Percentiles rank a stretch among this genome's conserved stretches.
These are phyloP conservation scores for Pseudogymnoascus sp. DNA, from an alignment of 2,329 filamentous ascomycete species.

Conservation along the genomic window DNA sequence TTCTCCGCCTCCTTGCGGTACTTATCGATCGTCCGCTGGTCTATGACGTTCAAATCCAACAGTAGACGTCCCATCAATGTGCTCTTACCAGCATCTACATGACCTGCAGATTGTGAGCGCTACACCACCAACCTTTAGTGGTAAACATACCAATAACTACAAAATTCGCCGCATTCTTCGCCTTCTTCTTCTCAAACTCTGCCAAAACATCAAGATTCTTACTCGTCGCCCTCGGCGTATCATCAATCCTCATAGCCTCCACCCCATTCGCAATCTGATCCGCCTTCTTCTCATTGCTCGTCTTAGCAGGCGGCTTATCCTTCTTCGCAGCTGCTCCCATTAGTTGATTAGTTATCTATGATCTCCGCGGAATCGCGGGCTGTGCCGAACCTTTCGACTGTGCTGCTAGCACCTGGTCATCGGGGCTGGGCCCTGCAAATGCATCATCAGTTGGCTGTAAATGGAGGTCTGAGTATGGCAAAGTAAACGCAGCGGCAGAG, in stretches of 20 bases:
- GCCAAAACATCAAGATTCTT: slow-evolving; percentile 80
- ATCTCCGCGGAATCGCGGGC: slow-evolving; percentile 24
- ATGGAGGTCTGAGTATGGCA: slow-evolving; percentile 32
- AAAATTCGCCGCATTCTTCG: slow-evolving; percentile 79
- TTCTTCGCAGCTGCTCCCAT: slow-evolving; percentile 33
- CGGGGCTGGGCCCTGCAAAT: slow-evolving; percentile 82
- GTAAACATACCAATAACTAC: slow-evolving; percentile 73
- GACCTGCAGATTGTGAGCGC: slow-evolving; percentile 47
- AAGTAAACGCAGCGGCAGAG: slow-evolving; percentile 27
- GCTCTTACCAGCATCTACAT: slow-evolving; percentile 96
- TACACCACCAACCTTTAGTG: not conserved
- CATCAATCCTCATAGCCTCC: slow-evolving; percentile 39
- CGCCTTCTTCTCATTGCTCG: slow-evolving; percentile 33
- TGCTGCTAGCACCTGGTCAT: slow-evolving; percentile 79
- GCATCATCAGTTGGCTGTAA: slow-evolving; percentile 42
- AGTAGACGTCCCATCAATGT: slow-evolving; percentile 94
- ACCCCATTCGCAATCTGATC: slow-evolving; percentile 38
- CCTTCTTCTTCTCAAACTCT: slow-evolving; percentile 66
- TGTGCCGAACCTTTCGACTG: slow-evolving; percentile 74
- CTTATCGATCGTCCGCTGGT: slow-evolving; percentile 80
- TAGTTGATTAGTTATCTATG: slow-evolving; percentile 13
- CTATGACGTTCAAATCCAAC: slow-evolving; percentile 79
- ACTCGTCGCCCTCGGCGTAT: slow-evolving; percentile 50
- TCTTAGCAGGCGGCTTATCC: slow-evolving; percentile 31
- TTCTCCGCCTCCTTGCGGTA: slow-evolving; percentile 82